A percentile compares a stretch with the other conserved stretches of the same genome.
Evolutionary conservation across 2,329 filamentous ascomycete genomes (phyloP).

Genomic region (Keithomyces neogunnii): DNA sequence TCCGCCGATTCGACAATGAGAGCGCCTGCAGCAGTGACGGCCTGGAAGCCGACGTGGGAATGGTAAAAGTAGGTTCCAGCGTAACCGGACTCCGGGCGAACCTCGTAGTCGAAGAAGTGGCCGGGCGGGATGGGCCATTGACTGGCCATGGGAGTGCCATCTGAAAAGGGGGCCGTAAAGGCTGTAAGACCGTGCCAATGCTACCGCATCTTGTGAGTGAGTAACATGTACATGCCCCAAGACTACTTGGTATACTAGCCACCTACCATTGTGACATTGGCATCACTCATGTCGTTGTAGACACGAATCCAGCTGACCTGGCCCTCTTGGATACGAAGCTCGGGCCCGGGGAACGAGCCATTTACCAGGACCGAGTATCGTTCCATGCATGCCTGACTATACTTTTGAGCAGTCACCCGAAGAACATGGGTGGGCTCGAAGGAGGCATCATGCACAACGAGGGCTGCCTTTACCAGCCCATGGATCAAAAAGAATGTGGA

Average conservation of each 20-base stretch:
- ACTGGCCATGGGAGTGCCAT: constrained; percentile 50
- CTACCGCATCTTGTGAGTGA: constrained; percentile 21
- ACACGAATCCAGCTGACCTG: constrained; percentile 48
- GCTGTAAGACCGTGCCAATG: constrained; percentile 61
- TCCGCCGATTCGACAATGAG: constrained; percentile 38
- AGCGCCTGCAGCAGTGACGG: constrained; percentile 45
- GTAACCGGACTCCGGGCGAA: constrained; percentile 41
- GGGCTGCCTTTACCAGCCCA: too few relatives aligned
- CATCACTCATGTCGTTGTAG: constrained; percentile 43
- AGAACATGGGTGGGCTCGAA: too few relatives aligned
- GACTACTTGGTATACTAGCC: neutral
- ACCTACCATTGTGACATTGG: constrained; percentile 46
- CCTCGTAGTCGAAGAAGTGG: constrained; percentile 59
- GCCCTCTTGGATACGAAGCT: constrained; percentile 37
- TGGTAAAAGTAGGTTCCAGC: constrained; percentile 61
- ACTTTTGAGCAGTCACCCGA: too few relatives aligned
- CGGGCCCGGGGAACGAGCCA: constrained; percentile 42
- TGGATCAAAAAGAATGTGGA: too few relatives aligned
- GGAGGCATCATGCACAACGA: too few relatives aligned
- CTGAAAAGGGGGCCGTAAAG: constrained; percentile 51
- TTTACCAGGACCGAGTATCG: constrained; percentile 35
- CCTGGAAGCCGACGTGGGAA: constrained; percentile 56
- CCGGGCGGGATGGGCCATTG: constrained; percentile 57
- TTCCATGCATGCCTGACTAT: too few relatives aligned
- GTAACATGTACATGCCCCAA: neutral